These are phyloP conservation scores for Plasmodium inui DNA, from an alignment of 169 alveolate genomes.

Conservation along the genomic window DNA sequence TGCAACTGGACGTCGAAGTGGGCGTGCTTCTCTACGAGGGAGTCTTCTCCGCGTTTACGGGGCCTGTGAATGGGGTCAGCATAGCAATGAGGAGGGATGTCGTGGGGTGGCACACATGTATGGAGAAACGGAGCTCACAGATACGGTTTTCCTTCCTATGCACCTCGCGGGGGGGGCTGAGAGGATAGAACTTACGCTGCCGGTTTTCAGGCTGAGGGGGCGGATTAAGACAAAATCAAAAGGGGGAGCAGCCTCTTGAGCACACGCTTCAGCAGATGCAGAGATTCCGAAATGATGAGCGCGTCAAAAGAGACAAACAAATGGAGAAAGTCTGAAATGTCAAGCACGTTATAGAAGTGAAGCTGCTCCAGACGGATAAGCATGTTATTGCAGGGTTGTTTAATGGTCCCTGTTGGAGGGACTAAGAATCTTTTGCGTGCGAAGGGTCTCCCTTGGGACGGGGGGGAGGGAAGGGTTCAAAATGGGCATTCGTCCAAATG, in stretches of 20 bases:
- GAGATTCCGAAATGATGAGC: not conserved
- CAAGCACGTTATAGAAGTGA: not conserved
- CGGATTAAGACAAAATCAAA: not conserved
- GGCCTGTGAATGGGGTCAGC: not conserved
- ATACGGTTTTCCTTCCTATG: too few relatives aligned
- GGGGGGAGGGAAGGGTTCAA: not conserved
- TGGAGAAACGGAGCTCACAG: not conserved
- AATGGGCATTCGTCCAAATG: not conserved
- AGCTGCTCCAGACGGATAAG: not conserved
- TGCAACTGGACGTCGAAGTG: not conserved
- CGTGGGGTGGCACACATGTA: not conserved
- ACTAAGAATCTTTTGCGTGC: not conserved
- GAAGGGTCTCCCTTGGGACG: not conserved
- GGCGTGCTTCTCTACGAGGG: not conserved
- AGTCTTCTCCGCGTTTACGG: not conserved
- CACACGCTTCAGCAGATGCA: not conserved
- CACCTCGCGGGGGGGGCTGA: too few relatives aligned
- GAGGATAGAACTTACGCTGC: not conserved
- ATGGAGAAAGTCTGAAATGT: not conserved
- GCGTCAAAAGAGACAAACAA: not conserved
- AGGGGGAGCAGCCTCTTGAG: not conserved
- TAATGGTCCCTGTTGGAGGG: not conserved
- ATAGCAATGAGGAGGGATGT: not conserved
- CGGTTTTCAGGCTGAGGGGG: not conserved
- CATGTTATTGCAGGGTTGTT: not conserved